phyloP scores from a whole-genome alignment of 2,329 filamentous ascomycete species.

The Delphinella strobiligena region DNA sequence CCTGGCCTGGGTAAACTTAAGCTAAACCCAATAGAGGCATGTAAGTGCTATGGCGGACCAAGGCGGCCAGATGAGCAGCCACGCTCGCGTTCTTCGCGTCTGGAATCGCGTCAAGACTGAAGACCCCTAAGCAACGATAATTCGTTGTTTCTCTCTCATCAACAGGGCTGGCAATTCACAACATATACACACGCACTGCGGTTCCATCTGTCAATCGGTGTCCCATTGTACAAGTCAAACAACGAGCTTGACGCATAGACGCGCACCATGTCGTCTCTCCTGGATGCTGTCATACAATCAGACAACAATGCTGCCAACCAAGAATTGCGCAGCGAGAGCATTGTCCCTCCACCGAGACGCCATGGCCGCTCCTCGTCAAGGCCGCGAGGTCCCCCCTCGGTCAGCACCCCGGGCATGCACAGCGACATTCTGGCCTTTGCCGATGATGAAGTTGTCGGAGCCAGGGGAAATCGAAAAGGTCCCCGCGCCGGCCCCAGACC shows the following conservation, averaged over 20 bases:
- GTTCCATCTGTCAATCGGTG: too few species aligned
- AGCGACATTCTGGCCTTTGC: conserved; percentile 48
- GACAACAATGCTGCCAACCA: conserved; percentile 24
- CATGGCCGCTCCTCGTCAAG: conserved; percentile 39
- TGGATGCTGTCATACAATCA: conserved; percentile 38
- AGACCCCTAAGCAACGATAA: background rate
- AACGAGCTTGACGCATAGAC: too few species aligned
- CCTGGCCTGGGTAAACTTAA: too few species aligned
- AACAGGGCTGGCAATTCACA: too few species aligned
- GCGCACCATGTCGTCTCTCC: conserved; percentile 37
- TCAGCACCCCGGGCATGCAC: conserved; percentile 36
- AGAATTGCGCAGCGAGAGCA: conserved; percentile 23
- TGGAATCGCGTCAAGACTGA: background rate
- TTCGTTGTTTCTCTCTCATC: too few species aligned
- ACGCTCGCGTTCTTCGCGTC: background rate
- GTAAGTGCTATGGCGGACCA: background rate
- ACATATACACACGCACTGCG: too few species aligned
- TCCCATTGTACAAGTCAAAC: too few species aligned
- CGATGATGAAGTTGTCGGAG: conserved; percentile 50
- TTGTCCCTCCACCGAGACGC: conserved; percentile 20
- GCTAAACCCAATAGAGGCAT: background rate
- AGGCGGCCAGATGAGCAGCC: too few species aligned
- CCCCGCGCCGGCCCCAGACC: conserved; percentile 32
- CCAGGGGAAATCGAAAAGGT: conserved; percentile 33
- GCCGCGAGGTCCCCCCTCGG: conserved; percentile 40